Percentiles rank a stretch among this genome's conserved stretches.
phyloP scores from a whole-genome alignment of 345 rosid species.

The Syzygium aromaticum region DNA sequence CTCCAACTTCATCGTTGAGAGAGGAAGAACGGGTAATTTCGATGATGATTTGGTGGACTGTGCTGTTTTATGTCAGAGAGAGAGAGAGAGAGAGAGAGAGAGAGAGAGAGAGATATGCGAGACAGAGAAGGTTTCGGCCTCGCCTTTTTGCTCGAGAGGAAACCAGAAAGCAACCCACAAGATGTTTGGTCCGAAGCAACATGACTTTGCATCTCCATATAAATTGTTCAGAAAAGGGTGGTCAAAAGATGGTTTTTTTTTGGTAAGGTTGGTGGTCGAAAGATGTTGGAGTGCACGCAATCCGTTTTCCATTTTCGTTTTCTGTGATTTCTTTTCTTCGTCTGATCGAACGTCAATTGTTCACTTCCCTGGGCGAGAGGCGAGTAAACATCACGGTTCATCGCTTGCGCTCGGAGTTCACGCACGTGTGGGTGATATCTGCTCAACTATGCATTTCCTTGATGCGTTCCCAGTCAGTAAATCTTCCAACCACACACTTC shows the following conservation, averaged over 20 bases:
- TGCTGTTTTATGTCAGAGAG: not conserved
- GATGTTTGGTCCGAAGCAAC: not conserved
- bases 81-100: not conserved
- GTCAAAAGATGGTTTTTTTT: not conserved
- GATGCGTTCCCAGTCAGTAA: not conserved
- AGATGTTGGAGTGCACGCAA: not conserved
- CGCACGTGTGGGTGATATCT: not conserved
- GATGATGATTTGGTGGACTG: not conserved
- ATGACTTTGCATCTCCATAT: not conserved
- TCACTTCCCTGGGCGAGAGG: not conserved
- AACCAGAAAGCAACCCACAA: not conserved
- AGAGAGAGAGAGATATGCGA: not conserved
- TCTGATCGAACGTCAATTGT: not conserved
- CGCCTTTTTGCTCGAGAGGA: not conserved
- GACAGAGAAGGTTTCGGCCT: not conserved
- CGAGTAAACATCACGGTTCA: not conserved
- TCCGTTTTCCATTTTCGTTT: not conserved
- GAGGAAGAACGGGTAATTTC: not conserved
- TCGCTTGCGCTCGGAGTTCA: not conserved
- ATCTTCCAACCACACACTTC: not conserved
- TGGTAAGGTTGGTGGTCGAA: not conserved
- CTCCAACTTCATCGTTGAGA: slow-evolving; percentile 14
- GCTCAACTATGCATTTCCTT: not conserved
- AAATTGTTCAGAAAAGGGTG: not conserved
- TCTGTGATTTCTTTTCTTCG: not conserved